A percentile compares a stretch with the other conserved stretches of the same genome.
Conservation (phyloP, 345 rosid genomes). For the Diplotaxis tenuifolia region DNA sequence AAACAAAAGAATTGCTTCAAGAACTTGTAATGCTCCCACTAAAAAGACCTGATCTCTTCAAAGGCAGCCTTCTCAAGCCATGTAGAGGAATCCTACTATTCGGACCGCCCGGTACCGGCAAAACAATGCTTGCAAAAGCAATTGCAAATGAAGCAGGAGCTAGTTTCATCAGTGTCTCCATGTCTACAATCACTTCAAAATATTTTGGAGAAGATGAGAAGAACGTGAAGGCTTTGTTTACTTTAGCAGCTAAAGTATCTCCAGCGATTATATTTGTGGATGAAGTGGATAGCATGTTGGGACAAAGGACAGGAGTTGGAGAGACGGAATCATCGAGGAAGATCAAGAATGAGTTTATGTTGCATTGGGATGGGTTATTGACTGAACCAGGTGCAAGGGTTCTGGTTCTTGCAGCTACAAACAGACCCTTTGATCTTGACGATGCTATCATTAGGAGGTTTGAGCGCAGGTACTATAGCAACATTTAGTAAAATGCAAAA, state of each 20-base stretch:
- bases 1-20: conserved; percentile 88
- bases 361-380: conserved; percentile 96
- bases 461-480: conserved; percentile 67
- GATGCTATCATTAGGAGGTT: conserved; percentile 99
- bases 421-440: conserved; percentile 98
- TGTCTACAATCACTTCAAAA: conserved; percentile 97
- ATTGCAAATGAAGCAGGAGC: conserved; percentile 99
- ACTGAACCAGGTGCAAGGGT: conserved; percentile 75
- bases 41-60: conserved; percentile 90
- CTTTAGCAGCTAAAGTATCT: conserved; percentile 94
- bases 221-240: conserved; percentile 87
- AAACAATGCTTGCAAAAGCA: conserved; percentile 99
- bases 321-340: conserved; percentile 97
- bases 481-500: neutral
- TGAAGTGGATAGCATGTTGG: conserved; percentile 99
- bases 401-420: conserved; percentile 98
- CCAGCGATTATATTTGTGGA: conserved; percentile 96
- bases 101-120: conserved; percentile 99
- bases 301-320: conserved; percentile 91
- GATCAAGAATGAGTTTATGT: conserved; percentile 96
- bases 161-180: conserved; percentile 94
- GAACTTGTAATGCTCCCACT: conserved; percentile 99
- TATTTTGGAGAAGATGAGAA: conserved; percentile 99
- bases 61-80: conserved; percentile 91
- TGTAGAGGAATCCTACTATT: conserved; percentile 93